Evolutionary conservation across 2,329 filamentous ascomycete species (phyloP).

Genomic region (Nemania sp.): DNA sequence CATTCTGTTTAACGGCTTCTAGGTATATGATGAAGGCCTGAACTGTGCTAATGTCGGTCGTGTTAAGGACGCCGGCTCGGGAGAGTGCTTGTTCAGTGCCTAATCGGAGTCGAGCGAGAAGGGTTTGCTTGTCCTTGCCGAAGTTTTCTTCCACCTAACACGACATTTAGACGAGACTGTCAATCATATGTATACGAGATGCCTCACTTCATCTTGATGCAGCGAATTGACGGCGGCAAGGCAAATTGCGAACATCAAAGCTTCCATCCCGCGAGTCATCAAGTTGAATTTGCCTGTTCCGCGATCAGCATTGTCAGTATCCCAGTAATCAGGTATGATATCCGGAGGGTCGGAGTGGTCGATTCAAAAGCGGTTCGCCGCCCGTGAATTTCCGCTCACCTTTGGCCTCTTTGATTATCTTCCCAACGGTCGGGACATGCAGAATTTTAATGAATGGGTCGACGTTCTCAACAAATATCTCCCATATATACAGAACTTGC

Average conservation of each 20-base stretch:
- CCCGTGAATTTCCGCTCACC: no score
- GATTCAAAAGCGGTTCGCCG: no score
- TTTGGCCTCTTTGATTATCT: slow-evolving; percentile 11
- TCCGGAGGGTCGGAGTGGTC: no score
- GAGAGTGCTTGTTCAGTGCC: slow-evolving; percentile 13
- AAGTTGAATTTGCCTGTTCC: slow-evolving; percentile 10
- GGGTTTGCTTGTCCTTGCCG: slow-evolving; percentile 7
- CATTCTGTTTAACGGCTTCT: slow-evolving; percentile 2
- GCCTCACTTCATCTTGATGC: slow-evolving; percentile 3
- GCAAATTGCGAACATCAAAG: slow-evolving; percentile 17
- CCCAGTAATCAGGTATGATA: no score
- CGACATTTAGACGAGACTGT: not conserved
- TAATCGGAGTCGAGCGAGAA: slow-evolving; percentile 5
- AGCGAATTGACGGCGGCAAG: slow-evolving; percentile 16
- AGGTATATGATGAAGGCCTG: slow-evolving; percentile 16
- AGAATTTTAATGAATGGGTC: slow-evolving; percentile 15
- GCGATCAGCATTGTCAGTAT: not conserved
- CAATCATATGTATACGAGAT: not conserved
- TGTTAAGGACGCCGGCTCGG: slow-evolving; percentile 12
- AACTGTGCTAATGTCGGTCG: slow-evolving; percentile 12
- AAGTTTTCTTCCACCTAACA: slow-evolving; percentile 13
- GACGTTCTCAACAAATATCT: slow-evolving; percentile 14
- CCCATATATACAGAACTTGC: slow-evolving; percentile 13
- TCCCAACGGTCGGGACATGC: slow-evolving; percentile 5
- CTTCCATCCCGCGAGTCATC: slow-evolving; percentile 12